Conservation (phyloP, 306 rosid species). For the Dalbergia cochinchinensis region DNA sequence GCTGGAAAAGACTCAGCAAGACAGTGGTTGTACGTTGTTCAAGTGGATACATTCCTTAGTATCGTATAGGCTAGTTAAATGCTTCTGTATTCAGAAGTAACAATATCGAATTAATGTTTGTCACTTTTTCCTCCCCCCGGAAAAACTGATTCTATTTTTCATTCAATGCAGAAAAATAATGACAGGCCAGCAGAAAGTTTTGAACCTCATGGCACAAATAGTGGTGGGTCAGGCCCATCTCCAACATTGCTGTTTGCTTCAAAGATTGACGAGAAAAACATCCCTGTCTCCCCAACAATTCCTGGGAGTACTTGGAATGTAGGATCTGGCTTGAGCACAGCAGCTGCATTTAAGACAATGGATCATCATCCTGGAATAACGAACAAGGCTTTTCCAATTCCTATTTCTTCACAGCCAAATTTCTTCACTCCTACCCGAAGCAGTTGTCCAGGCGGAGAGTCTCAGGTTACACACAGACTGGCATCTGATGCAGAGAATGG, state of each 20-base stretch:
- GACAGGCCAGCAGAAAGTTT: slow-evolving; percentile 66
- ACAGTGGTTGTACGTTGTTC: slow-evolving; percentile 18
- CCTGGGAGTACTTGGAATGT: slow-evolving; percentile 60
- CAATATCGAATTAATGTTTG: background rate
- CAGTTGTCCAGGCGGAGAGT: slow-evolving; percentile 51
- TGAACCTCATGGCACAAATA: slow-evolving; percentile 59
- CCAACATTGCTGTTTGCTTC: slow-evolving; percentile 70
- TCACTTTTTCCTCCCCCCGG: slow-evolving; percentile 18
- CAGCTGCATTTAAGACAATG: slow-evolving; percentile 63
- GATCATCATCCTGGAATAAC: slow-evolving; percentile 65
- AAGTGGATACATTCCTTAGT: background rate
- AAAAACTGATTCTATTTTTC: slow-evolving; percentile 35
- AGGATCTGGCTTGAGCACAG: slow-evolving; percentile 69
- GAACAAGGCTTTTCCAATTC: slow-evolving; percentile 62
- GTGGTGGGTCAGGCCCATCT: slow-evolving; percentile 67
- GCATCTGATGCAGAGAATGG: slow-evolving; percentile 64
- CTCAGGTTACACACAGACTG: slow-evolving; percentile 63
- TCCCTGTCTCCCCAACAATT: slow-evolving; percentile 56
- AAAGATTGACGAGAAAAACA: slow-evolving; percentile 68
- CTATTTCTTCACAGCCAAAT: slow-evolving; percentile 67
- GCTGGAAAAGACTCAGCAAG: slow-evolving; percentile 20
- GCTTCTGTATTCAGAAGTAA: slow-evolving; percentile 34
- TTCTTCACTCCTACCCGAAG: slow-evolving; percentile 58
- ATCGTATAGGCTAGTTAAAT: slow-evolving; percentile 20
- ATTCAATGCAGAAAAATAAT: slow-evolving; percentile 67